Evolutionary conservation across 176 grass and related monocot genomes (phyloP).

Genomic region (Oryza glumipatula): DNA sequence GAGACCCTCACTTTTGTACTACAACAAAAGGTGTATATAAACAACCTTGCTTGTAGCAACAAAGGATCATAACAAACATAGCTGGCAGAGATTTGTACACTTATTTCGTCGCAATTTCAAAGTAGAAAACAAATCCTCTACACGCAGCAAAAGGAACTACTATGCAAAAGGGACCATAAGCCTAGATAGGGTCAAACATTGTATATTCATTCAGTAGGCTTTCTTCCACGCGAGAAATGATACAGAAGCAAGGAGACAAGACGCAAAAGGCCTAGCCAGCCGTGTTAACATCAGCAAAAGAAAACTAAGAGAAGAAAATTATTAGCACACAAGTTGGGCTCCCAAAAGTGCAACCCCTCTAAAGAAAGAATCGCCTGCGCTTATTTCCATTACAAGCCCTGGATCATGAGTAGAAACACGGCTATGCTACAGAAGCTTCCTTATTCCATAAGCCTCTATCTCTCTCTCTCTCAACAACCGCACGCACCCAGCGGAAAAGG

Average conservation of each 20-base stretch:
- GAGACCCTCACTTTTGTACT: background rate
- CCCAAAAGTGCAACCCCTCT: conserved; percentile 19
- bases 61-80: background rate
- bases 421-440: background rate
- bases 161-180: conserved; percentile 15
- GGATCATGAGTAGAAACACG: background rate
- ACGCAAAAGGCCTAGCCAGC: conserved; percentile 18
- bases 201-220: background rate
- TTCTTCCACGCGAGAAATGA: conserved; percentile 34
- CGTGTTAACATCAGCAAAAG: conserved; percentile 30
- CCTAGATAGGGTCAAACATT: conserved; percentile 15
- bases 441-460: conserved; percentile 22
- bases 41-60: background rate
- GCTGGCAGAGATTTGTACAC: background rate
- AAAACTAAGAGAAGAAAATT: too few relatives aligned
- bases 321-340: background rate
- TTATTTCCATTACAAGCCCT: background rate
- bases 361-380: conserved; percentile 15
- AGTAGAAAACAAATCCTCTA: background rate
- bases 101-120: background rate
- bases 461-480: conserved; percentile 20
- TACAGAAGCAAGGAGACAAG: conserved; percentile 32
- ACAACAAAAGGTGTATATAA: background rate
- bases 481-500: conserved; percentile 20
- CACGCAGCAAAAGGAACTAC: background rate